These are phyloP conservation scores for Fusarium dimerum DNA, from an alignment of 2,329 filamentous ascomycete genomes.

Conservation along the genomic window DNA sequence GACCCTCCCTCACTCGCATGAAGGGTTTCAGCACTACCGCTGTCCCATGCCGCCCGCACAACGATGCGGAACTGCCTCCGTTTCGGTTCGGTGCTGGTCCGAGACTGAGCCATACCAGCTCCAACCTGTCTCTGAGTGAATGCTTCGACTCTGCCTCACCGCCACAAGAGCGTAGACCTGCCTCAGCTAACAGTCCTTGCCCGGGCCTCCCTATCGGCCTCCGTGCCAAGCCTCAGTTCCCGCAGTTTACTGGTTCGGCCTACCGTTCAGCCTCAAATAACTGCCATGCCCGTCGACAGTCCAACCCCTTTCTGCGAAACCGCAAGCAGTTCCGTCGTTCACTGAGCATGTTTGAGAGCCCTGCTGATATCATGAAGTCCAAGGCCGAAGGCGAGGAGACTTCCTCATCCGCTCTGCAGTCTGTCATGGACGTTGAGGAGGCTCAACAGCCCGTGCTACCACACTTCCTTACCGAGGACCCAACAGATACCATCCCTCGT, in stretches of 20 bases:
- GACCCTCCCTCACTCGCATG: conserved; percentile 72
- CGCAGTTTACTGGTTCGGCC: conserved; percentile 54
- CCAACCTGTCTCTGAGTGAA: conserved; percentile 68
- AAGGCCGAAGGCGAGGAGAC: conserved; percentile 61
- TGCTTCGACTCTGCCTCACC: conserved; percentile 77
- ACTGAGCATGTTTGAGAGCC: conserved; percentile 96
- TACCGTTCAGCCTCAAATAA: conserved; percentile 72
- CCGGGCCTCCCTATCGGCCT: conserved; percentile 57
- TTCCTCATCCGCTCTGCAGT: conserved; percentile 54
- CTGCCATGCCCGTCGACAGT: conserved; percentile 69
- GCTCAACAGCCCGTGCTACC: conserved; percentile 73
- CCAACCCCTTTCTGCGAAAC: conserved; percentile 71
- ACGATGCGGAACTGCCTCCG: conserved; percentile 67
- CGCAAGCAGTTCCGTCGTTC: conserved; percentile 90
- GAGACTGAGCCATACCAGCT: conserved; percentile 30
- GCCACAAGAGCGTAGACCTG: conserved; percentile 65
- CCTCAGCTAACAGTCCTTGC: conserved; percentile 61
- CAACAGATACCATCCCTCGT: conserved; percentile 83
- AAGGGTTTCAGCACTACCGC: conserved; percentile 74
- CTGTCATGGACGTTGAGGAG: conserved; percentile 84
- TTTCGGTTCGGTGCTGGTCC: conserved; percentile 69
- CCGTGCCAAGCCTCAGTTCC: conserved; percentile 66
- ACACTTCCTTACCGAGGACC: conserved; percentile 78
- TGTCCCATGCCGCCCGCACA: conserved; percentile 59
- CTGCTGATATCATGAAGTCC: conserved; percentile 81